A percentile compares a stretch with the other conserved stretches of the same genome.
Conservation (phyloP, 306 rosid genomes). For the Citrullus amarus region DNA sequence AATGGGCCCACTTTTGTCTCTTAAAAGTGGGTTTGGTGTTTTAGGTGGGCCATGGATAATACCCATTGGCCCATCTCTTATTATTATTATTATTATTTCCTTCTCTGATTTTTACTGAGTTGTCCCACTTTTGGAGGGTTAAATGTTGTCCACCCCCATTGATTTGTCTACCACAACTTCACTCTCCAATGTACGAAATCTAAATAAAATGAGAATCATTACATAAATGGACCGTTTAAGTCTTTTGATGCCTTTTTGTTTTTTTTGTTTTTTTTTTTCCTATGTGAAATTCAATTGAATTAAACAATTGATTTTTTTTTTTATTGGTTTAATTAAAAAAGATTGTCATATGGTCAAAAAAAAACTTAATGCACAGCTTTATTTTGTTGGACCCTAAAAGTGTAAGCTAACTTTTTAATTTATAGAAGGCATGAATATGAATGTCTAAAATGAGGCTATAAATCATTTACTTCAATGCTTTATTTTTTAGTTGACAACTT, state of each 20-base stretch:
- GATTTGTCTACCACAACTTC: neutral
- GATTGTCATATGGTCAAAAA: neutral
- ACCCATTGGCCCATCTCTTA: neutral
- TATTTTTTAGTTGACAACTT: neutral
- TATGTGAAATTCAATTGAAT: neutral
- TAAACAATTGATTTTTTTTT: neutral
- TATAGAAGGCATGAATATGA: neutral
- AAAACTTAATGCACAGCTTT: neutral
- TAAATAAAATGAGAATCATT: neutral
- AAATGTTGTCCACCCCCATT: neutral
- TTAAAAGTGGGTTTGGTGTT: neutral
- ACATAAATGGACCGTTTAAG: neutral
- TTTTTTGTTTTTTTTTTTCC: neutral
- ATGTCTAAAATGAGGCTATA: neutral
- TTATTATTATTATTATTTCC: neutral
- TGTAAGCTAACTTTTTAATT: neutral
- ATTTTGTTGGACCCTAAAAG: neutral
- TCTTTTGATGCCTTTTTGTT: neutral
- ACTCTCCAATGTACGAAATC: neutral
- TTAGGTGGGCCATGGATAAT: neutral
- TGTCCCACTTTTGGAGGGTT: neutral
- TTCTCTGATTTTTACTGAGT: neutral
- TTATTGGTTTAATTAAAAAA: neutral
- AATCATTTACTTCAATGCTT: neutral
- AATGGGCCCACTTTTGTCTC: slow-evolving; percentile 15